Evolutionary conservation across 805 yeast species (phyloP), one percentile per base, ranked within the genome.

Genomic region (Ogataea henricii): DNA sequence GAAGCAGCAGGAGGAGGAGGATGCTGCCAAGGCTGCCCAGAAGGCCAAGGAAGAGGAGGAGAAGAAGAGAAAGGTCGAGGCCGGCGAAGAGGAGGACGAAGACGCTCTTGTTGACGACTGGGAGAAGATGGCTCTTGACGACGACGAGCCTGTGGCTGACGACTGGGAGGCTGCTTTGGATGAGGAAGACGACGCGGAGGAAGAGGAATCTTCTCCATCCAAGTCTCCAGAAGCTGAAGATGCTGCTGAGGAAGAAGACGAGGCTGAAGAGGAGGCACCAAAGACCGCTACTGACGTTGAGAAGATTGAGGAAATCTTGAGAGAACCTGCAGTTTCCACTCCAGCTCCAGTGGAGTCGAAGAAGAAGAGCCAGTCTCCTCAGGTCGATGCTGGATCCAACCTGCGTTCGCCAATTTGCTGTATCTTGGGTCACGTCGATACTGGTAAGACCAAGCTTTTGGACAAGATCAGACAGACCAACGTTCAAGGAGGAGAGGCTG

Each of bases 401-500:
- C 73, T 94, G 65, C 96, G 99, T 73, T 94, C 99, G 55, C 99
- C 99, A 55, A 94, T 94, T 67, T 94, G 99, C 72, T 90, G 97
- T 86, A 94, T 94, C 64, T 79, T 94, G 70, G 99, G 99, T 67
- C 99, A 94, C 77, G 99, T 94, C 71, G 99, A 94, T 79, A 94
- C 99, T 49, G 99, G 99, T 84, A 94, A 94, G 73, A 94, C 99
- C 57, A 94, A 94, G 69, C 80, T 94, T 56, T 78, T 94, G 68
- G 99, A 94, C 68, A 94, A 94, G 72, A 85, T 94, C 59, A 92
- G 99, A 76, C 97, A 92, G 76, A 94, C 98, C 35, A 94, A 94
- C 65, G 99, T 94, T 52, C 99, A 94, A 76, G 99, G 97, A 69
- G 99, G 99, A 66, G 99, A 94, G 76, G 99, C 99, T 47, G 99